Percentiles rank a stretch among this genome's conserved stretches.
Evolutionary conservation across 495 filamentous ascomycete species (phyloP).

Genomic region (Hypomontagnella submonticulosa): DNA sequence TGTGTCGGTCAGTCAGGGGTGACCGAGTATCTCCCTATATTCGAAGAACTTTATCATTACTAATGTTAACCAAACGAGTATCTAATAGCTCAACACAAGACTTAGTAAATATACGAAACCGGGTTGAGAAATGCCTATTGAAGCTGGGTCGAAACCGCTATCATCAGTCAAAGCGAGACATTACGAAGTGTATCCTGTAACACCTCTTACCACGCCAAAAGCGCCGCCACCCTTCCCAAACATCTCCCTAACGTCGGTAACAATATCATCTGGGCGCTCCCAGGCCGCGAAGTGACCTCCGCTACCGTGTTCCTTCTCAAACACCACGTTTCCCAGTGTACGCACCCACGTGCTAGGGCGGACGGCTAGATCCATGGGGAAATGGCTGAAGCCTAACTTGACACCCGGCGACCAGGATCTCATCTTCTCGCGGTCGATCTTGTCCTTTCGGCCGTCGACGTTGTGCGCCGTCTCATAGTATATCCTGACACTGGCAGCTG

Average conservation of each 20-base stretch:
- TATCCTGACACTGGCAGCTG: constrained; percentile 65
- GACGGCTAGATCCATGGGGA: constrained; percentile 65
- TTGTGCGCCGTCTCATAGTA: constrained; percentile 67
- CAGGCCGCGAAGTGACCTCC: constrained; percentile 76
- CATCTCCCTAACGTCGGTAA: constrained; percentile 67
- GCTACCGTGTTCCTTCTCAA: constrained; percentile 60
- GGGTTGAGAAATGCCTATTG: neutral
- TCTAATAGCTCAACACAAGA: too few relatives aligned
- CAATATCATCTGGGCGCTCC: constrained; percentile 66
- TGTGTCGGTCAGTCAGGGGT: too few relatives aligned
- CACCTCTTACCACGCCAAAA: constrained; percentile 45
- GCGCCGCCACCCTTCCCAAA: constrained; percentile 57
- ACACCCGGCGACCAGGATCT: constrained; percentile 55
- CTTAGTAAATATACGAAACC: neutral
- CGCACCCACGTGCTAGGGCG: constrained; percentile 63
- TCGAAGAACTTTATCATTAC: too few relatives aligned
- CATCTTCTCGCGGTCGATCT: constrained; percentile 30
- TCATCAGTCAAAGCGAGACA: neutral
- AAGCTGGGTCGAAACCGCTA: neutral
- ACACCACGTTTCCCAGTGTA: constrained; percentile 67
- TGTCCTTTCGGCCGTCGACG: constrained; percentile 33
- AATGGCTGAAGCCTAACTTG: constrained; percentile 65
- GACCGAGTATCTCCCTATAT: too few relatives aligned
- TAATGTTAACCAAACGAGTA: too few relatives aligned
- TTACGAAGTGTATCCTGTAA: constrained; percentile 48